Conservation (phyloP, 805 yeast species). For the Candida koratica region DNA sequence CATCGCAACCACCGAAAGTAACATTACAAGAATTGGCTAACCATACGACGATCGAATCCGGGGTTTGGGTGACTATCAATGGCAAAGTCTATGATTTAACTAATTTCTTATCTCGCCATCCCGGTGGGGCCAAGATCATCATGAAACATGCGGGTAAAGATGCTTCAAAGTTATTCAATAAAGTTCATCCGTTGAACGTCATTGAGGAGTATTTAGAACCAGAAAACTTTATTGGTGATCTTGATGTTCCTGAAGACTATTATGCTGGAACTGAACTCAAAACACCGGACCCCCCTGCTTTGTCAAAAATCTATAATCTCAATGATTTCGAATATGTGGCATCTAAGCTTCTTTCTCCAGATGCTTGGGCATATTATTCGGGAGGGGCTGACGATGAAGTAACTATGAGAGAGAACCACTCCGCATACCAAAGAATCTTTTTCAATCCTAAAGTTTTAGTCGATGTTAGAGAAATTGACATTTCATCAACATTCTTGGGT, state of each 20-base stretch:
- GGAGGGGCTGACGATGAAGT: slow-evolving; percentile 51
- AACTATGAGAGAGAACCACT: slow-evolving; percentile 41
- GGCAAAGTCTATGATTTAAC: slow-evolving; percentile 85
- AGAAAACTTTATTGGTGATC: slow-evolving; percentile 5
- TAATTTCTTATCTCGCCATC: slow-evolving; percentile 64
- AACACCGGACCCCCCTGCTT: slow-evolving; percentile 23
- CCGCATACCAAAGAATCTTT: slow-evolving; percentile 38
- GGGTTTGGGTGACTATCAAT: slow-evolving; percentile 33
- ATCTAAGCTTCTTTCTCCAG: slow-evolving; percentile 24
- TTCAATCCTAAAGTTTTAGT: slow-evolving; percentile 54
- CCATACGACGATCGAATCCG: slow-evolving; percentile 12
- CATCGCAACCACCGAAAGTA: slow-evolving; percentile 6
- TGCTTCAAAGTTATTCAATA: slow-evolving; percentile 49
- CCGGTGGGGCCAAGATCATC: slow-evolving; percentile 59
- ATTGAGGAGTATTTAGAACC: slow-evolving; percentile 5
- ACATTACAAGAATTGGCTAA: slow-evolving; percentile 15
- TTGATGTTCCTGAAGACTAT: slow-evolving; percentile 7
- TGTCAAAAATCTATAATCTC: slow-evolving; percentile 29
- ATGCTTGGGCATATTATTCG: slow-evolving; percentile 36
- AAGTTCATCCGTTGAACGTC: slow-evolving; percentile 33
- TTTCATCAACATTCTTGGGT: slow-evolving; percentile 47
- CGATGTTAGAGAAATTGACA: slow-evolving; percentile 66
- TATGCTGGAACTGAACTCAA: slow-evolving; percentile 1
- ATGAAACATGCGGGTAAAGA: slow-evolving; percentile 58
- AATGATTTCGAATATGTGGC: slow-evolving; percentile 43